These are phyloP conservation scores for Phoma sp. DNA, from an alignment of 2,329 filamentous ascomycete genomes.

Conservation along the genomic window DNA sequence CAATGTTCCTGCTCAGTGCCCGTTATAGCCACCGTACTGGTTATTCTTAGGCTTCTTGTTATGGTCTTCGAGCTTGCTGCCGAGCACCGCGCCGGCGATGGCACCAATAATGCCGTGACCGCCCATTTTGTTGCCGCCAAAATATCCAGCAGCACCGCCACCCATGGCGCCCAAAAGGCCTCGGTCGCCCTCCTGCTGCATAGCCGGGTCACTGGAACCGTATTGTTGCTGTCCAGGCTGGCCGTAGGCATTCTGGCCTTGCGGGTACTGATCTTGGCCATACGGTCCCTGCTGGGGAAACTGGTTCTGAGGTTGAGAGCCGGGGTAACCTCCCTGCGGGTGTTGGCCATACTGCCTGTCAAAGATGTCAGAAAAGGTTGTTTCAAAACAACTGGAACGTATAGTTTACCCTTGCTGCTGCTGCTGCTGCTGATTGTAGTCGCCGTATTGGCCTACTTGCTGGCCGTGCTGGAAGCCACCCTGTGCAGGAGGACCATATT, in stretches of 20 bases:
- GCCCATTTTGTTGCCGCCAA: constrained; percentile 62
- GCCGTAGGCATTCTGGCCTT: constrained; percentile 43
- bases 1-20: not conserved
- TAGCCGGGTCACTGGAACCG: constrained; percentile 53
- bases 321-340: constrained; percentile 41
- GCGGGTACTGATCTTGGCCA: constrained; percentile 46
- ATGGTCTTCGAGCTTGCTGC: constrained; percentile 62
- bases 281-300: constrained; percentile 53
- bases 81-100: constrained; percentile 63
- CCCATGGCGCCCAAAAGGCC: constrained; percentile 64
- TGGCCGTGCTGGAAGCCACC: constrained; percentile 58
- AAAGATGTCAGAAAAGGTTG: constrained; percentile 20
- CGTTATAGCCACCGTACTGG: constrained; percentile 18
- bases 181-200: constrained; percentile 61
- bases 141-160: constrained; percentile 63
- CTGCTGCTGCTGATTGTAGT: constrained; percentile 36
- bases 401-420: constrained; percentile 43
- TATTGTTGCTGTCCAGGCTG: constrained; percentile 47
- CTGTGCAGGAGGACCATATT: constrained; percentile 56
- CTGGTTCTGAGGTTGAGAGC: constrained; percentile 41
- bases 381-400: constrained; percentile 21
- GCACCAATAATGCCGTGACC: constrained; percentile 64
- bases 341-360: constrained; percentile 34
- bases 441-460: constrained; percentile 37
- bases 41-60: constrained; percentile 52